Evolutionary conservation across 1,284 basidiomycete genomes (phyloP), one percentile per base, ranked within the genome.

Genomic region (Earliella scabrosa): DNA sequence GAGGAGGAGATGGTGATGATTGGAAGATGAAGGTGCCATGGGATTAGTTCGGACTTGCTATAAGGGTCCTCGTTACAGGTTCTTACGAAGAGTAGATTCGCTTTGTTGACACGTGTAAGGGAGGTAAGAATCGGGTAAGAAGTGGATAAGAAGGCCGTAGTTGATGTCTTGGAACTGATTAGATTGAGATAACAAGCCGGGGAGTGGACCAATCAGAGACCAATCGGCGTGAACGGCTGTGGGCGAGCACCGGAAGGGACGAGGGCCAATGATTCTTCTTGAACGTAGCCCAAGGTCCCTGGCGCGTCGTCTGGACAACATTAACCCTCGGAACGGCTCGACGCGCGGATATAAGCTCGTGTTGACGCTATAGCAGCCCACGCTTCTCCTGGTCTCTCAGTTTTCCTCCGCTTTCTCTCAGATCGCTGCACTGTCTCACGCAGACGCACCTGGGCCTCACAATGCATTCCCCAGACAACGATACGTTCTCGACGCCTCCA

Each of bases 401-500:
- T 39, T 39, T 20, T 45, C 27, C 50, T 48, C 41, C 36, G 29
- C 51, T 46, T 23, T 44, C 52, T 32, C 50, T 31, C 60, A 16
- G 21, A 43, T 41, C 40, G 31, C 34, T 14, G 34, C 18, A 26
- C 36, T 29, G 16, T 56, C 54, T 51, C 54, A 56, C 49, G 54
- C 38, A 16, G 50, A 38, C 45, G 39, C 52, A 32, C 41, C 56
- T 55, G 34, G 50, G 26, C 51, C 50, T 38, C 44, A 32, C 50
- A 4, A 63, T 65, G 60, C 52, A 59, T 32, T 61, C 61, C 29
- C 79, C 81, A 38, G 77, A 82, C 57, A 67, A 67, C 47, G 85
- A 89, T 58, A 75, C 76, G 39, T 87, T 85, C 69, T 81, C 80
- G 40, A 88, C 87, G 13, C 87, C 86, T 38, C 85, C 86, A 13